phyloP scores from a whole-genome alignment of 2,329 filamentous ascomycete species.

The Penicillium sp. region DNA sequence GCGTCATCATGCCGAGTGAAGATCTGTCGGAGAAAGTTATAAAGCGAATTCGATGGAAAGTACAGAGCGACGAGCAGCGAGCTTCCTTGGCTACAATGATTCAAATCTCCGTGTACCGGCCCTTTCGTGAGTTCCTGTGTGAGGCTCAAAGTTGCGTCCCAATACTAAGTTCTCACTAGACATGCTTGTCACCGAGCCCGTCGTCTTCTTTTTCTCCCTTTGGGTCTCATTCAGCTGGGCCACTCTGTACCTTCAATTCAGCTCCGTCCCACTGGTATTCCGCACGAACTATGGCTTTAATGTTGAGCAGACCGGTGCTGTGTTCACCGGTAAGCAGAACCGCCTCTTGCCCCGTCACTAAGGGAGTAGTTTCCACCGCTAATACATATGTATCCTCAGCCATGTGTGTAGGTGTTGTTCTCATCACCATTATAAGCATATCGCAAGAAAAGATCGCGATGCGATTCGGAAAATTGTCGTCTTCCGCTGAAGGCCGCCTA shows the following conservation, averaged over 20 bases:
- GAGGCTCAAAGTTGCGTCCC: not conserved
- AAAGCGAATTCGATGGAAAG: constrained; percentile 75
- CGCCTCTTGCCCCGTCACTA: not conserved
- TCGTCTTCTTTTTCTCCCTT: constrained; percentile 74
- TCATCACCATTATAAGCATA: constrained; percentile 72
- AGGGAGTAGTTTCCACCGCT: not conserved
- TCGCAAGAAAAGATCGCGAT: constrained; percentile 71
- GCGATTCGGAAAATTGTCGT: constrained; percentile 50
- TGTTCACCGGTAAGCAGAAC: constrained; percentile 61
- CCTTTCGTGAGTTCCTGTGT: constrained; percentile 62
- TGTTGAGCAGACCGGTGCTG: constrained; percentile 67
- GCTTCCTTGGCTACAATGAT: constrained; percentile 72
- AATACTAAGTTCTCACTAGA: constrained; percentile 32
- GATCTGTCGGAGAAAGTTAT: constrained; percentile 32
- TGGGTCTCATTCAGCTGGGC: constrained; percentile 93
- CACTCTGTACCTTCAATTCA: constrained; percentile 82
- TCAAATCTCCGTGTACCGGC: constrained; percentile 72
- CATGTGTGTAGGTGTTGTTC: constrained; percentile 68
- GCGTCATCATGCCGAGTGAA: constrained; percentile 52
- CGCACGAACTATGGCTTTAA: constrained; percentile 68
- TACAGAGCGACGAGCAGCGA: constrained; percentile 77
- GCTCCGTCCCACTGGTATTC: constrained; percentile 80
- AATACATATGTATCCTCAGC: constrained; percentile 45
- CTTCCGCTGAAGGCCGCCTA: constrained; percentile 73
- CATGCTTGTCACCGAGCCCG: constrained; percentile 66